Evolutionary conservation across 306 rosid species (phyloP).

Genomic region (Casuarina equisetifolia): DNA sequence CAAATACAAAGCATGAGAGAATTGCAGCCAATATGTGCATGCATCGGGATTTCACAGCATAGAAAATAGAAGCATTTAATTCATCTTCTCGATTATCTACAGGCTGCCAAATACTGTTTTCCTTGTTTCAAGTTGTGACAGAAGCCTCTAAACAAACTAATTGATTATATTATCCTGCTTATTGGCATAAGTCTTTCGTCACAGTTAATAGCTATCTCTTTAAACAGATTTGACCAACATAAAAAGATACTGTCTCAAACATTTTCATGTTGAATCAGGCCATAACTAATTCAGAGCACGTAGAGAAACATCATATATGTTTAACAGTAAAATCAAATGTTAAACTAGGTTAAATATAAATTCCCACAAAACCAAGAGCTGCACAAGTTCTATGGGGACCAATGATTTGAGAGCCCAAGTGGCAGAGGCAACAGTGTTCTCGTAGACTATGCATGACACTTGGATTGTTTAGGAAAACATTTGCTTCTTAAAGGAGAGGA

Average conservation of each 20-base stretch:
- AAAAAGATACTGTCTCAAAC: background rate
- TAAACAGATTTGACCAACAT: background rate
- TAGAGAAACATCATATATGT: background rate
- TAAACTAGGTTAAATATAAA: background rate
- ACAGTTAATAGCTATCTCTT: background rate
- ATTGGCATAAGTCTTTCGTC: background rate
- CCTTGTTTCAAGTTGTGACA: background rate
- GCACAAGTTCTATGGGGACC: background rate
- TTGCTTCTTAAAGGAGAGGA: too few relatives aligned
- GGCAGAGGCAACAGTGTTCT: background rate
- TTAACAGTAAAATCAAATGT: background rate
- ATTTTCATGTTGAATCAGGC: background rate
- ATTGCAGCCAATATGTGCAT: background rate
- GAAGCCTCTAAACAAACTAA: constrained; percentile 1
- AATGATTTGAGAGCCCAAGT: background rate
- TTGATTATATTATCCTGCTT: constrained; percentile 4
- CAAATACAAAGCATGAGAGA: background rate
- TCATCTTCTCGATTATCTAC: background rate
- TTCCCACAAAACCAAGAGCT: background rate
- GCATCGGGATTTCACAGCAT: background rate
- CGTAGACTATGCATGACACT: background rate
- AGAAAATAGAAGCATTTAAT: background rate
- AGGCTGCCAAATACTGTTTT: background rate
- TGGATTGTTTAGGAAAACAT: background rate
- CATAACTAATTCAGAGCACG: background rate